Conservation (phyloP, 768 basidiomycete species). For the Kwoniella sp. region DNA sequence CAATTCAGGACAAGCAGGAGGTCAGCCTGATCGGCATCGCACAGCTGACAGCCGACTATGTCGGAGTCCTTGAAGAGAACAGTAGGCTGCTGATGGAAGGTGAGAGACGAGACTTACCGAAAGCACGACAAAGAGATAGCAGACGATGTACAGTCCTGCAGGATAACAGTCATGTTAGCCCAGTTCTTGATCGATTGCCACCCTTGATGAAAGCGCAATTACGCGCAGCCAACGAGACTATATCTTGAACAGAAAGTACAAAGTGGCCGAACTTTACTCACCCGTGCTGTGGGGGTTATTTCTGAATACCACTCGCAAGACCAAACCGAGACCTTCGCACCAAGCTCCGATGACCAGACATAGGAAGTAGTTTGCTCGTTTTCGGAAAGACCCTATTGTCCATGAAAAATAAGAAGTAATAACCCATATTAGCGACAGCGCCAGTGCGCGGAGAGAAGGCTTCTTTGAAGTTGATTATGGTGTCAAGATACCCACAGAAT, state of each 20-base stretch:
- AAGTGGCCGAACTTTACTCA: no score
- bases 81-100: no score
- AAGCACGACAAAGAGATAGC: constrained; percentile 53
- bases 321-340: constrained; percentile 52
- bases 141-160: constrained; percentile 49
- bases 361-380: constrained; percentile 48
- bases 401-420: not conserved
- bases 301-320: constrained; percentile 46
- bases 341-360: constrained; percentile 53
- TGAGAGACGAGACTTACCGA: constrained; percentile 26
- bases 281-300: constrained; percentile 42
- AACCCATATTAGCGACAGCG: not conserved
- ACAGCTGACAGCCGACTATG: no score
- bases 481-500: constrained; percentile 35
- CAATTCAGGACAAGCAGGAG: not conserved
- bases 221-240: no score
- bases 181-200: not conserved
- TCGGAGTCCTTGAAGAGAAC: no score
- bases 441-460: not conserved
- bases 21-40: not conserved
- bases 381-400: constrained; percentile 29
- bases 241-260: not conserved
- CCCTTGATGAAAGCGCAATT: no score
- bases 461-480: not conserved
- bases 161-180: not conserved